Conservation (phyloP, 306 rosid genomes). For the Lathyrus aphaca region DNA sequence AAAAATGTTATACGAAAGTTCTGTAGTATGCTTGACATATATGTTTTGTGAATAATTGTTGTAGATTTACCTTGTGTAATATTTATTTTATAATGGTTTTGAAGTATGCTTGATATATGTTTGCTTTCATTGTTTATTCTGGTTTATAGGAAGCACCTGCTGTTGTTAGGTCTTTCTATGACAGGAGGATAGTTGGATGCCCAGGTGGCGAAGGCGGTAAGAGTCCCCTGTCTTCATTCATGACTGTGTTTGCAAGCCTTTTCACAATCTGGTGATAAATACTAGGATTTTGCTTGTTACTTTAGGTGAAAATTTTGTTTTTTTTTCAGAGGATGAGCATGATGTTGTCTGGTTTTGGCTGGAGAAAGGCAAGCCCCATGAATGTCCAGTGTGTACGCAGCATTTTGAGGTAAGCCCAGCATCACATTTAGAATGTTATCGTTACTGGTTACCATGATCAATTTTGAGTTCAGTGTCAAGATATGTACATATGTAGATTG, state of each 20-base stretch:
- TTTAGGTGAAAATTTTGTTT: slow-evolving; percentile 1
- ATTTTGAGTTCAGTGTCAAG: slow-evolving; percentile 19
- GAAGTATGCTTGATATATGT: slow-evolving; percentile 9
- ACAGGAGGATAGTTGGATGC: slow-evolving; percentile 93
- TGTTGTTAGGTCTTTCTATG: slow-evolving; percentile 71
- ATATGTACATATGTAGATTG: slow-evolving; percentile 29
- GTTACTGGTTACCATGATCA: slow-evolving; percentile 5
- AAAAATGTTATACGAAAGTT: neutral
- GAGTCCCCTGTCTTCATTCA: slow-evolving; percentile 38
- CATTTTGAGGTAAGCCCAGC: slow-evolving; percentile 70
- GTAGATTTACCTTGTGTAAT: neutral
- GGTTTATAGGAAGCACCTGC: slow-evolving; percentile 81
- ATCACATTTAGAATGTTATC: slow-evolving; percentile 17
- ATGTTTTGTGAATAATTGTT: neutral
- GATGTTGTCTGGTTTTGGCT: slow-evolving; percentile 99
- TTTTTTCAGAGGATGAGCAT: slow-evolving; percentile 83
- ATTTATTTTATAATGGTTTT: slow-evolving; percentile 4
- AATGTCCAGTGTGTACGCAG: slow-evolving; percentile 95
- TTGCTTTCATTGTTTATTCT: slow-evolving; percentile 21
- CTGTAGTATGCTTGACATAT: neutral
- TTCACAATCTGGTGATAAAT: slow-evolving; percentile 23
- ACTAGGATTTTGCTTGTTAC: slow-evolving; percentile 1
- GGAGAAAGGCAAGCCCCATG: slow-evolving; percentile 79
- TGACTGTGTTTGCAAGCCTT: slow-evolving; percentile 13
- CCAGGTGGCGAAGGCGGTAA: slow-evolving; percentile 94